Evolutionary conservation across 225 moss, liverwort and hornwort genomes (phyloP).

Genomic region (Asterella californica): DNA sequence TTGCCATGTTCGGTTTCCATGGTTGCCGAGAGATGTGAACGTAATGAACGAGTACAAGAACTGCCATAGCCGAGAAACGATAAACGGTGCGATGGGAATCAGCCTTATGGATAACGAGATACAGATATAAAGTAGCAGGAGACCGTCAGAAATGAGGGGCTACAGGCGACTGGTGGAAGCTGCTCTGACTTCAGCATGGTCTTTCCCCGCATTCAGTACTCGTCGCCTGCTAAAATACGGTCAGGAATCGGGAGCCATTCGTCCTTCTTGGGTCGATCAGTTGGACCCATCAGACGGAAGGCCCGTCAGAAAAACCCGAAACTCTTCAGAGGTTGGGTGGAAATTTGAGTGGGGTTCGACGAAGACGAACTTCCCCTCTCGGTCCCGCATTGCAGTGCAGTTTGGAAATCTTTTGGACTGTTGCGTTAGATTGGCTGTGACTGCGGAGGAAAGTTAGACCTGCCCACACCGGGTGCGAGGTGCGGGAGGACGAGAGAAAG

Average conservation of each 20-base stretch:
- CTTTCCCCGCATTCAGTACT: neutral
- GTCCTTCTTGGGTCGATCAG: neutral
- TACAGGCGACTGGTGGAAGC: neutral
- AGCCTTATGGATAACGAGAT: constrained; percentile 3
- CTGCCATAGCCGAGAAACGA: too few species aligned
- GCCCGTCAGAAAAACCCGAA: neutral
- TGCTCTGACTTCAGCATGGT: neutral
- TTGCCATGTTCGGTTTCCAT: too few species aligned
- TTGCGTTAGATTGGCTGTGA: neutral
- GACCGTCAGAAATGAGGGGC: neutral
- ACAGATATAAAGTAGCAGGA: neutral
- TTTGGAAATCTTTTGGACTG: too few species aligned
- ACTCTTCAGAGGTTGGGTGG: neutral
- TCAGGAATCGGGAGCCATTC: neutral
- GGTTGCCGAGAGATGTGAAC: too few species aligned
- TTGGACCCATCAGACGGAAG: neutral
- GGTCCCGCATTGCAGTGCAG: neutral
- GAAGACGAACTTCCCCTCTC: neutral
- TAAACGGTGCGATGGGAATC: neutral
- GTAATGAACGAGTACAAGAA: too few species aligned
- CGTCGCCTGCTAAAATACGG: too few species aligned
- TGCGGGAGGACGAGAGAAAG: neutral
- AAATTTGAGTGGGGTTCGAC: neutral
- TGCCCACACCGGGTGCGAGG: neutral
- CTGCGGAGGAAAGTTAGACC: neutral